Evolutionary conservation across 2,329 filamentous ascomycete species (phyloP).

Genomic region (Amylocarpus encephaloides): DNA sequence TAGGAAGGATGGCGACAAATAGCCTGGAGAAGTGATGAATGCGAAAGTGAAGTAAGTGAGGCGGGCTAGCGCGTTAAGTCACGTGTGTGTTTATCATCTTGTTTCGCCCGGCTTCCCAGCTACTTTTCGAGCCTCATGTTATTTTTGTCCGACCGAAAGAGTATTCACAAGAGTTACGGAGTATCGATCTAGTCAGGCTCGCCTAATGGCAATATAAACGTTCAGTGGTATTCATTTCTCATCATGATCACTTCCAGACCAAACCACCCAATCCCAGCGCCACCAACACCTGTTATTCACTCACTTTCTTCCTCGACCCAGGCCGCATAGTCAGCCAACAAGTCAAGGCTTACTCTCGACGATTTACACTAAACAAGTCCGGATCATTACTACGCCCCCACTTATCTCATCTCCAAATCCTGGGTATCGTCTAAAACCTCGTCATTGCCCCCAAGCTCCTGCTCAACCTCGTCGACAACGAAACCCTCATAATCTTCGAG

Average conservation of each 20-base stretch:
- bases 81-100: neutral
- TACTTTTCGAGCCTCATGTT: too few relatives aligned
- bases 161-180: too few relatives aligned
- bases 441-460: constrained; percentile 61
- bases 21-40: neutral
- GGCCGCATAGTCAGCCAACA: neutral
- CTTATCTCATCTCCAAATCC: constrained; percentile 38
- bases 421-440: constrained; percentile 49
- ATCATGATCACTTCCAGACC: neutral
- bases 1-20: neutral
- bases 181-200: neutral
- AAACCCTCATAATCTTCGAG: constrained; percentile 93
- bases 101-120: neutral
- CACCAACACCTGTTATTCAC: neutral
- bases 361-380: neutral
- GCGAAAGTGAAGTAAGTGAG: neutral
- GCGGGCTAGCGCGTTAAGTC: neutral
- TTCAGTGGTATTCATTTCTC: neutral
- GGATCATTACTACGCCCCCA: neutral
- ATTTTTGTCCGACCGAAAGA: too few relatives aligned
- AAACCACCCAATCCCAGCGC: neutral
- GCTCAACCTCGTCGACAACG: constrained; percentile 87
- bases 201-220: neutral
- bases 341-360: neutral
- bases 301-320: too few relatives aligned